A percentile compares a stretch with the other conserved stretches of the same genome.
Evolutionary conservation across 108 stramenopile species (phyloP).

Genomic region (Fragilariopsis cylindrus): DNA sequence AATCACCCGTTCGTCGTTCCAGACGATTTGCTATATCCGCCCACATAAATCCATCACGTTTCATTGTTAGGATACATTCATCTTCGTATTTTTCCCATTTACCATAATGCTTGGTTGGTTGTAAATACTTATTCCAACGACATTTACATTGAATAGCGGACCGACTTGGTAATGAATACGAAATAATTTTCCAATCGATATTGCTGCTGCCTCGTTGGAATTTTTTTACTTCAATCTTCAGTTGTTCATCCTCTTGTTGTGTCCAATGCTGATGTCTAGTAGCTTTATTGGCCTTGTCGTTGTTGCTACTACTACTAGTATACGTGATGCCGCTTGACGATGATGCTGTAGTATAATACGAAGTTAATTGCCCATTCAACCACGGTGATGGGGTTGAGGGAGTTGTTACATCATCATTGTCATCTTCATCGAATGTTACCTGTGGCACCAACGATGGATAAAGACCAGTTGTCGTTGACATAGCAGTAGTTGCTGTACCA

Average conservation of each 20-base stretch:
- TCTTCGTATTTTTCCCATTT: conserved; percentile 84
- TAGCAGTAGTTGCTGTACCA: neutral
- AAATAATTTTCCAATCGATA: conserved; percentile 36
- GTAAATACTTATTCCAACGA: conserved; percentile 90
- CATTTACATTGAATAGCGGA: conserved; percentile 86
- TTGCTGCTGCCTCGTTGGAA: neutral
- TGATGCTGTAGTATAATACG: too few relatives aligned
- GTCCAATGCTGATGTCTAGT: conserved; percentile 17
- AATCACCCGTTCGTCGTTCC: conserved; percentile 93
- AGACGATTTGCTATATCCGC: conserved; percentile 74
- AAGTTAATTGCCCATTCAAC: too few relatives aligned
- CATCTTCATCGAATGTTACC: conserved; percentile 14
- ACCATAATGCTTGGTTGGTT: conserved; percentile 87
- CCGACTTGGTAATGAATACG: conserved; percentile 51
- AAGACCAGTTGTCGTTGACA: neutral
- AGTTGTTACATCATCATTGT: neutral
- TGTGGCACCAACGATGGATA: neutral
- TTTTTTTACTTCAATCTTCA: neutral
- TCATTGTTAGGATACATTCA: conserved; percentile 53
- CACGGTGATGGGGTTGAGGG: too few relatives aligned
- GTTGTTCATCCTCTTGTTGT: neutral
- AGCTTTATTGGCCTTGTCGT: neutral
- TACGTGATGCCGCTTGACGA: too few relatives aligned
- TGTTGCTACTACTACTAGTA: neutral
- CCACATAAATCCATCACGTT: conserved; percentile 52